Evolutionary conservation across 1,284 basidiomycete species (phyloP).

Genomic region (Ganoderma lingzhi): DNA sequence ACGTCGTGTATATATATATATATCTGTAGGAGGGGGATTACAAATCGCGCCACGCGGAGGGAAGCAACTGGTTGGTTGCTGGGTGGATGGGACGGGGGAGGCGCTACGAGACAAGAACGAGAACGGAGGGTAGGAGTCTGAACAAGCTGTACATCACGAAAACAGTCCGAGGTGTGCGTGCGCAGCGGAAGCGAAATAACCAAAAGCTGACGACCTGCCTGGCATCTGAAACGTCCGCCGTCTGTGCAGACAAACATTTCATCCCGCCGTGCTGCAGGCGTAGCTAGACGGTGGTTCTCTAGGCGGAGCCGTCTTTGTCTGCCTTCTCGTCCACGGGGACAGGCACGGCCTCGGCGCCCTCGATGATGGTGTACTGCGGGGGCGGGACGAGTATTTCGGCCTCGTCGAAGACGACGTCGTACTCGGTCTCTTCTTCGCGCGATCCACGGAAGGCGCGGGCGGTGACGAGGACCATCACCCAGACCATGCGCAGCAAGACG

Average conservation of each 20-base stretch:
- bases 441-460: conserved; percentile 60
- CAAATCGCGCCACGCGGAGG: background rate
- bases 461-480: conserved; percentile 68
- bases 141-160: background rate
- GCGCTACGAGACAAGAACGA: background rate
- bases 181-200: background rate
- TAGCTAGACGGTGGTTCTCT: background rate
- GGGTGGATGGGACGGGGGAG: background rate
- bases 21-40: background rate
- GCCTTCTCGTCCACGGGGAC: conserved; percentile 35
- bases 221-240: background rate
- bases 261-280: background rate
- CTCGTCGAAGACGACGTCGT: conserved; percentile 44
- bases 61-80: background rate
- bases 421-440: conserved; percentile 45
- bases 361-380: conserved; percentile 62
- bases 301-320: conserved; percentile 18
- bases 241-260: background rate
- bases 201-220: background rate
- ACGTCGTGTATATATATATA: background rate
- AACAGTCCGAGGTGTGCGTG: background rate
- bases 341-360: conserved; percentile 40
- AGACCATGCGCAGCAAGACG: conserved; percentile 80
- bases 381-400: conserved; percentile 50
- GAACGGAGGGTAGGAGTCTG: background rate